Percentiles rank a stretch among this genome's conserved stretches.
Conservation (phyloP, 2,329 filamentous ascomycete species). For the Neurospora sp. region DNA sequence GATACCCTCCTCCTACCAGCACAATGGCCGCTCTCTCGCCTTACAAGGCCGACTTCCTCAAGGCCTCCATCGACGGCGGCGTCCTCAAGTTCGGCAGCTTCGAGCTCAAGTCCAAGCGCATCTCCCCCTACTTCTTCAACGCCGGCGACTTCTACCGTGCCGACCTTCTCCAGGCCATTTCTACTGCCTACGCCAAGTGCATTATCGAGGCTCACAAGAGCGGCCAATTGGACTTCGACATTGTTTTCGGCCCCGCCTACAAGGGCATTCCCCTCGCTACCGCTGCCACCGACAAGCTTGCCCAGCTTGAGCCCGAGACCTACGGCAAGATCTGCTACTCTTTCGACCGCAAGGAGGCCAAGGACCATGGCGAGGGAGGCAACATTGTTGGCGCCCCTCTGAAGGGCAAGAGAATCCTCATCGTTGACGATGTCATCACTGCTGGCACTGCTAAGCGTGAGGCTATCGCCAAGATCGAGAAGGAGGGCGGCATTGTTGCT, state of each 20-base stretch:
- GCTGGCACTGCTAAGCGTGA: constrained; percentile 91
- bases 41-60: constrained; percentile 66
- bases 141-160: constrained; percentile 82
- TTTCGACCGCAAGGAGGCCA: constrained; percentile 94
- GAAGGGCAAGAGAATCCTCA: constrained; percentile 74
- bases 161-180: constrained; percentile 65
- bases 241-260: constrained; percentile 91
- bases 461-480: constrained; percentile 78
- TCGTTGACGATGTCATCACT: constrained; percentile 95
- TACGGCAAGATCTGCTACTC: constrained; percentile 69
- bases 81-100: constrained; percentile 76
- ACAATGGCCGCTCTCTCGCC: constrained; percentile 39
- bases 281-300: constrained; percentile 65
- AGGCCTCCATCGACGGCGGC: constrained; percentile 55
- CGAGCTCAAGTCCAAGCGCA: constrained; percentile 84
- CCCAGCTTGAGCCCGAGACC: constrained; percentile 52
- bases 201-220: constrained; percentile 40
- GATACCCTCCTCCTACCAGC: neutral
- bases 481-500: constrained; percentile 73
- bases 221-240: constrained; percentile 53
- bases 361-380: constrained; percentile 91
- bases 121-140: constrained; percentile 97
- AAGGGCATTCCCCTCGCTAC: constrained; percentile 92
- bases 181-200: constrained; percentile 67
- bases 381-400: constrained; percentile 81